Evolutionary conservation across 164 flowering plant species (phyloP), one percentile per base, ranked within the genome.

Genomic region (Nelumbo lutea): DNA sequence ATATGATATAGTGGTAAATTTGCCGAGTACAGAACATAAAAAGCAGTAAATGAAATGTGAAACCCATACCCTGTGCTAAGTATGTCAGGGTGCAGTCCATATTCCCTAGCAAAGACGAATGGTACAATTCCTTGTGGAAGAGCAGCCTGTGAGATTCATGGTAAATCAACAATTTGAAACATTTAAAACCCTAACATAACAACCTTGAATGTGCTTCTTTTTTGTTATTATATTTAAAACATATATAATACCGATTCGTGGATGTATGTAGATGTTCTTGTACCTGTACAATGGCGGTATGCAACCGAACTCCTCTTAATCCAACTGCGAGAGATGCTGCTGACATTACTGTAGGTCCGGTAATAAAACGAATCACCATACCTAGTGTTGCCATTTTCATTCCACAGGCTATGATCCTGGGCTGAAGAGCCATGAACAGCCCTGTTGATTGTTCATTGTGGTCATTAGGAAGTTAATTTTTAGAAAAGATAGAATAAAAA

Each of bases 81-180:
- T n/a, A 87, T 83, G 71, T 87, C 88, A 2, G 91, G 84, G 68
- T 87, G 91, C 78, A 87, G 65, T 1, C 83, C 83, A 62, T 87
- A 87, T 67, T 87, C 89, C 70, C 84, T 79, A 4, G 91, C 91
- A 63, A 85, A 87, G 5, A 87, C 91, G 64, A 87, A 87, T 41
- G 91, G 89, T 13, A 87, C 89, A 38, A 87, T 86, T 52, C 87
- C 91, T 77, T 86, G 91, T 1, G 91, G 89, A 64, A 87, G 87
- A 51, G 89, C 89, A 41, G 91, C 86, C 89, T 85, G 78, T 44
- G 44, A 71, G 57, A n/a, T 5, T 1, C 5, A 11, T 27, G 5
- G 59, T 43, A 3, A 52, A 42, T 13, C 27, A 27, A 27, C 27
- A 27, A 27, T 27, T 27, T 27, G 27, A 27, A 50, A 6, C 55